These are phyloP conservation scores for Coniochaeta hoffmannii DNA, from an alignment of 2,329 filamentous ascomycete species.

Conservation along the genomic window DNA sequence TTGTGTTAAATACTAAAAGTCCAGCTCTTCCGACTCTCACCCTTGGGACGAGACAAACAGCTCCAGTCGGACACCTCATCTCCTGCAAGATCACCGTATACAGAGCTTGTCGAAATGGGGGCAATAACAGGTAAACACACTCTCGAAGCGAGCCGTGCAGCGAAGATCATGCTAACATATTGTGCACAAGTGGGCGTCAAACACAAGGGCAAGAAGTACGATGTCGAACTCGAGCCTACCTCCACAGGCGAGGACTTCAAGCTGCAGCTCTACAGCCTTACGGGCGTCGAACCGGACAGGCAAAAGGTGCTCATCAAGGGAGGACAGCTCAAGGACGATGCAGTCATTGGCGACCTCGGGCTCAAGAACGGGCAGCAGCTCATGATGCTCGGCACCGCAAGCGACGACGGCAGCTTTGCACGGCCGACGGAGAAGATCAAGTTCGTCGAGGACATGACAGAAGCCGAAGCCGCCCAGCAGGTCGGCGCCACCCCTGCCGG, in stretches of 20 bases:
- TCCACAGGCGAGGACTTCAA: conserved; percentile 91
- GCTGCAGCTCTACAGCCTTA: conserved; percentile 89
- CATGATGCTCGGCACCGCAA: conserved; percentile 95
- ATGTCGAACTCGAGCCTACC: conserved; percentile 81
- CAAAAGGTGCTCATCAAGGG: conserved; percentile 96
- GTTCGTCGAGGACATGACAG: conserved; percentile 96
- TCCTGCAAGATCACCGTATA: background rate
- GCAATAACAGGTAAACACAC: conserved; percentile 11
- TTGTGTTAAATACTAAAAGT: background rate
- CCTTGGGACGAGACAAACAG: background rate
- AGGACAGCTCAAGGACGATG: conserved; percentile 91
- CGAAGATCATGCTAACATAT: background rate
- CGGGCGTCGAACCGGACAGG: conserved; percentile 89
- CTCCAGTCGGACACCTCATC: background rate
- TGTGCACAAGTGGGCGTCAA: conserved; percentile 84
- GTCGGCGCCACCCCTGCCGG: conserved; percentile 83
- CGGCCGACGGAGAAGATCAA: conserved; percentile 75
- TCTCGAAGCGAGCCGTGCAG: background rate
- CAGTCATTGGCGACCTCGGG: conserved; percentile 72
- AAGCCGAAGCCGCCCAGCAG: conserved; percentile 78
- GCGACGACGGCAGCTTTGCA: conserved; percentile 54
- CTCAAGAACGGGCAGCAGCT: conserved; percentile 81
- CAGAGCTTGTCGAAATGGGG: conserved; percentile 8
- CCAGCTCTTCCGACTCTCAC: background rate
- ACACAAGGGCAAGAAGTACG: conserved; percentile 90